Percentiles rank a stretch among this genome's conserved stretches.
Evolutionary conservation across 2,329 filamentous ascomycete species (phyloP).

Genomic region (Verticillium klebahnii): DNA sequence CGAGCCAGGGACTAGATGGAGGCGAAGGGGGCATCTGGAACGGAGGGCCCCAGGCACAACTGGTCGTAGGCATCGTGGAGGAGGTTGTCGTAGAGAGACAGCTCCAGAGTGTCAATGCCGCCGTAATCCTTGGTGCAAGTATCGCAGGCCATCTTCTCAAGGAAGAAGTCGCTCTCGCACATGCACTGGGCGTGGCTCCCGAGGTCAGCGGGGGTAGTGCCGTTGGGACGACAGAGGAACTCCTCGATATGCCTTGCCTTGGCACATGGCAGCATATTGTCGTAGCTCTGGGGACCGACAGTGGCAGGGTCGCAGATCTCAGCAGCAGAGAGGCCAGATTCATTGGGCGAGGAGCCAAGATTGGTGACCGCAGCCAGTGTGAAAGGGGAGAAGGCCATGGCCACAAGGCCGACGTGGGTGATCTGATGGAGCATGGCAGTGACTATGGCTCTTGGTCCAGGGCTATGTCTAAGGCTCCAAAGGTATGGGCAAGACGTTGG

Average conservation of each 20-base stretch:
- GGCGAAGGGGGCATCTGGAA: slow-evolving; percentile 29
- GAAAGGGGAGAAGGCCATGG: not conserved
- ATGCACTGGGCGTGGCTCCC: slow-evolving; percentile 31
- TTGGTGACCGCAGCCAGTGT: not conserved
- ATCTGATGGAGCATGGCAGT: not conserved
- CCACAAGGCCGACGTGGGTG: not conserved
- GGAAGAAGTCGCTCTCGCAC: slow-evolving; percentile 38
- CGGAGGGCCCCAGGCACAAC: slow-evolving; percentile 27
- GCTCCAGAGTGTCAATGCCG: slow-evolving; percentile 27
- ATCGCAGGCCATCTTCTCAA: slow-evolving; percentile 36
- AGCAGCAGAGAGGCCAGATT: not conserved
- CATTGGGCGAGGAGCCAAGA: not conserved
- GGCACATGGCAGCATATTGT: slow-evolving; percentile 25
- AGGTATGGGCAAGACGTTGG: not conserved
- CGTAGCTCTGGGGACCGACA: not conserved
- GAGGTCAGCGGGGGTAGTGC: slow-evolving; percentile 16
- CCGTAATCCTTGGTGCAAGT: slow-evolving; percentile 35
- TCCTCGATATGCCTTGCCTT: slow-evolving; percentile 26
- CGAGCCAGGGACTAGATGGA: slow-evolving; percentile 26
- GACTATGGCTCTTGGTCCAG: not conserved
- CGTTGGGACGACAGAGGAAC: slow-evolving; percentile 25
- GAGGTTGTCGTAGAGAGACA: slow-evolving; percentile 26
- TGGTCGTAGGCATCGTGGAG: slow-evolving; percentile 25
- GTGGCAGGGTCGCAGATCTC: not conserved
- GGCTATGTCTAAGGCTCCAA: not conserved